Percentiles rank a stretch among this genome's conserved stretches.
phyloP scores from a whole-genome alignment of 805 yeast genomes.

The Ogataea pilisensis region DNA sequence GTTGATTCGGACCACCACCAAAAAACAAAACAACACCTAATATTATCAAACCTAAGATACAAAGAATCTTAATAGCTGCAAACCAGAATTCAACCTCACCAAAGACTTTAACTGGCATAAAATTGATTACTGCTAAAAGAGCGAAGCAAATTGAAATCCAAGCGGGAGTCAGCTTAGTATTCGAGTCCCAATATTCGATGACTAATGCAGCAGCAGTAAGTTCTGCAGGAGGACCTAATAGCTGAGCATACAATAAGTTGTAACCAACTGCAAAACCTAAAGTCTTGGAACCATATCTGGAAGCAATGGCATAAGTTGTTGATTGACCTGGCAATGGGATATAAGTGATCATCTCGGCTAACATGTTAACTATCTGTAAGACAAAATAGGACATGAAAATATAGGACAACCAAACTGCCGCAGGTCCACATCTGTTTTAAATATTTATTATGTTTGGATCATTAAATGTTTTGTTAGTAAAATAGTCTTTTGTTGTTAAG shows the following conservation, averaged over 20 bases:
- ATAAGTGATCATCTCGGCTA: conserved; percentile 65
- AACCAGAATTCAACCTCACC: conserved; percentile 62
- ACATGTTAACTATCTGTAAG: conserved; percentile 57
- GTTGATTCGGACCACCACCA: conserved; percentile 55
- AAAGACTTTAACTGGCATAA: conserved; percentile 37
- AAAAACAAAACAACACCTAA: conserved; percentile 52
- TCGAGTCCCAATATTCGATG: conserved; percentile 50
- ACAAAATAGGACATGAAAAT: conserved; percentile 57
- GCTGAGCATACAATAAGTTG: conserved; percentile 33
- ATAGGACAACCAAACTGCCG: conserved; percentile 51
- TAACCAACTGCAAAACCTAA: conserved; percentile 33
- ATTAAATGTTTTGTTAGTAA: background rate
- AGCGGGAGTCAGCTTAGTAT: conserved; percentile 35
- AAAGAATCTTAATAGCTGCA: conserved; percentile 59
- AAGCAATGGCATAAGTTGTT: conserved; percentile 23
- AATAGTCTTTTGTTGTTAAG: no score
- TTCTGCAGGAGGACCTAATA: conserved; percentile 40
- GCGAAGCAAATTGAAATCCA: conserved; percentile 53
- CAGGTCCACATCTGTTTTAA: conserved; percentile 30
- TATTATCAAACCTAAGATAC: conserved; percentile 57
- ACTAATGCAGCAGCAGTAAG: conserved; percentile 60
- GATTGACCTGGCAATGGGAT: conserved; percentile 54
- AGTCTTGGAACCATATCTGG: conserved; percentile 27
- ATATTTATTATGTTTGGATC: conserved; percentile 2
- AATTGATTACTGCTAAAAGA: conserved; percentile 41